phyloP scores from a whole-genome alignment of 306 rosid species.

The Rubus parviflorus region DNA sequence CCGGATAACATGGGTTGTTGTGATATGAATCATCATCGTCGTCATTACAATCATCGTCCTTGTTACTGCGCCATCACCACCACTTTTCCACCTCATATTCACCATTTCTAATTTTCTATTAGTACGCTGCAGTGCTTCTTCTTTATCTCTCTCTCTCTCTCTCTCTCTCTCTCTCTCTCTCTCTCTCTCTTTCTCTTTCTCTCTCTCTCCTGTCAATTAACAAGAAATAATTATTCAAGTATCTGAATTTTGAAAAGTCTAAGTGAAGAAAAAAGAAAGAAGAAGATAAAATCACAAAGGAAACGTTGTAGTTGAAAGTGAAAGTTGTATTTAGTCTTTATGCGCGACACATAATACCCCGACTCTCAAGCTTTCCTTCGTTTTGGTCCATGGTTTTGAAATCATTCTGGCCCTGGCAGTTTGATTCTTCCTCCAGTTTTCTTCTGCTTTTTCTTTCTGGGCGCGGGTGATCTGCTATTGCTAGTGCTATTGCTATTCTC shows the following conservation, averaged over 20 bases:
- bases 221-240: neutral
- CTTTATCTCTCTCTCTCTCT: neutral
- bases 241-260: neutral
- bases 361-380: neutral
- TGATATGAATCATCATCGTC: constrained; percentile 12
- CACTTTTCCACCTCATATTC: constrained; percentile 17
- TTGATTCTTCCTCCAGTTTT: neutral
- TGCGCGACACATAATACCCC: neutral
- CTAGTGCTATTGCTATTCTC: neutral
- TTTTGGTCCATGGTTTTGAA: neutral
- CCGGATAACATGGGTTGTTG: constrained; percentile 3
- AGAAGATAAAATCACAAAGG: neutral
- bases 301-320: no score
- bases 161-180: no score
- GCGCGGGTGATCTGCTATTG: neutral
- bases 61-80: neutral
- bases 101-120: neutral
- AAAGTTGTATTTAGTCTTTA: neutral
- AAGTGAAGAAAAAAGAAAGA: neutral
- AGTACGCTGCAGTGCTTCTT: neutral
- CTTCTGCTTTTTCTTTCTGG: neutral
- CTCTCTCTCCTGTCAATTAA: neutral
- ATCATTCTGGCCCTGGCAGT: neutral
- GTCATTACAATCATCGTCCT: neutral
- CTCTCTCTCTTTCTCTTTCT: no score